Conservation (phyloP, 2,329 filamentous ascomycete species). For the Stachybotrys echinatus region DNA sequence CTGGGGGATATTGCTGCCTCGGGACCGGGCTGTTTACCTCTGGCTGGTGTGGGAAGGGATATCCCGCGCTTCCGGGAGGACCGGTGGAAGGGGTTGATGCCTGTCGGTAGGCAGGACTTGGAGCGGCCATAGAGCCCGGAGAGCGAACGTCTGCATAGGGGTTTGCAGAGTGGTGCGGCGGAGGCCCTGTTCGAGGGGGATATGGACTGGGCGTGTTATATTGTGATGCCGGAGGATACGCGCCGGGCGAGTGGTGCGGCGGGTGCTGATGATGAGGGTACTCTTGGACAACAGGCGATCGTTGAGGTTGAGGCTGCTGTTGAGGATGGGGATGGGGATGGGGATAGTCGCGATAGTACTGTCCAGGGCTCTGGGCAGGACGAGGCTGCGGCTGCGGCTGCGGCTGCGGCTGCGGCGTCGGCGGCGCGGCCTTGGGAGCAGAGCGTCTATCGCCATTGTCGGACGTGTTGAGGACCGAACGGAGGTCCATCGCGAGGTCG, state of each 20-base stretch:
- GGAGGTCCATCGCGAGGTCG: slow-evolving; percentile 40
- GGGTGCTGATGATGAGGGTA: slow-evolving; percentile 29
- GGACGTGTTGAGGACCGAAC: slow-evolving; percentile 48
- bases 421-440: slow-evolving; percentile 23
- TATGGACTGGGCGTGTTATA: slow-evolving; percentile 34
- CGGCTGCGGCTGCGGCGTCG: slow-evolving; percentile 26
- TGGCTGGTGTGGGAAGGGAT: slow-evolving; percentile 44
- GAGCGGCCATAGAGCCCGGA: slow-evolving; percentile 38
- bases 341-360: slow-evolving; percentile 47
- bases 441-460: slow-evolving; percentile 35
- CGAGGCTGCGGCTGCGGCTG: slow-evolving; percentile 20
- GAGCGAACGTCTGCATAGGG: slow-evolving; percentile 45
- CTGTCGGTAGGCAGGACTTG: slow-evolving; percentile 43
- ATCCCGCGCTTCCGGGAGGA: slow-evolving; percentile 37
- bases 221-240: slow-evolving; percentile 26
- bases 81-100: slow-evolving; percentile 36
- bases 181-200: slow-evolving; percentile 34
- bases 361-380: slow-evolving; percentile 32
- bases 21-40: slow-evolving; percentile 45
- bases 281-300: slow-evolving; percentile 45
- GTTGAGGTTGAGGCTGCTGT: slow-evolving; percentile 40
- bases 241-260: slow-evolving; percentile 5
- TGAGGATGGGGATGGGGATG: slow-evolving; percentile 20
- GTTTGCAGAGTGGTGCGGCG: slow-evolving; percentile 39
- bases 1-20: slow-evolving; percentile 45